Conservation (phyloP, 495 filamentous ascomycete genomes). For the Acidiella bohemica region DNA sequence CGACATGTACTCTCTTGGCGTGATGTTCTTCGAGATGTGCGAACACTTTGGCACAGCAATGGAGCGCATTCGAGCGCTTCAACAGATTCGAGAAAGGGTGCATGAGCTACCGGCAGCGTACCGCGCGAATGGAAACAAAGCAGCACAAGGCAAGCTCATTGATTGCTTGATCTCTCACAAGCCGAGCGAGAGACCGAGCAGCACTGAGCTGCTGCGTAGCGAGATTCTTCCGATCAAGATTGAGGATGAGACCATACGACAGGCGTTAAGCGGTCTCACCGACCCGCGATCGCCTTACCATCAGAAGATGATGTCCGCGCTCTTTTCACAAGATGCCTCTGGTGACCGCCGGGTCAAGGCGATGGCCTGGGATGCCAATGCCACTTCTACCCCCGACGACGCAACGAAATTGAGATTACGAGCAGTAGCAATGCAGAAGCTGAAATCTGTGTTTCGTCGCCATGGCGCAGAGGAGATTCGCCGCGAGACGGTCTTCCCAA, state of each 20-base stretch:
- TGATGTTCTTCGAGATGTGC: constrained; percentile 98
- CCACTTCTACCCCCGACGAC: constrained; percentile 49
- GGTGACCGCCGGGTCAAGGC: constrained; percentile 56
- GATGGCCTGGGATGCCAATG: constrained; percentile 70
- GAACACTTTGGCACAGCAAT: constrained; percentile 68
- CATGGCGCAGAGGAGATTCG: constrained; percentile 80
- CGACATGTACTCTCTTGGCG: constrained; percentile 95
- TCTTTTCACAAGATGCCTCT: constrained; percentile 52
- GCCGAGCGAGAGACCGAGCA: constrained; percentile 71
- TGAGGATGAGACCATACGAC: constrained; percentile 78
- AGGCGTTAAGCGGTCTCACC: constrained; percentile 64
- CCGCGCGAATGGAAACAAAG: constrained; percentile 51
- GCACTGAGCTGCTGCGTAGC: constrained; percentile 68
- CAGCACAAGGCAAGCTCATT: constrained; percentile 61
- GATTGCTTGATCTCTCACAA: constrained; percentile 66
- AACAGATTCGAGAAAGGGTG: constrained; percentile 52
- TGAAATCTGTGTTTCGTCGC: constrained; percentile 70
- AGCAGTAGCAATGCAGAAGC: constrained; percentile 7
- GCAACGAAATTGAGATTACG: constrained; percentile 52
- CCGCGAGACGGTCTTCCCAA: constrained; percentile 63
- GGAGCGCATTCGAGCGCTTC: constrained; percentile 70
- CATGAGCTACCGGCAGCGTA: constrained; percentile 62
- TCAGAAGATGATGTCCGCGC: constrained; percentile 67
- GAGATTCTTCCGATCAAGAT: constrained; percentile 80
- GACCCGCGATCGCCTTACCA: constrained; percentile 80